Evolutionary conservation across 345 rosid species (phyloP).

Genomic region (Acer negundo): DNA sequence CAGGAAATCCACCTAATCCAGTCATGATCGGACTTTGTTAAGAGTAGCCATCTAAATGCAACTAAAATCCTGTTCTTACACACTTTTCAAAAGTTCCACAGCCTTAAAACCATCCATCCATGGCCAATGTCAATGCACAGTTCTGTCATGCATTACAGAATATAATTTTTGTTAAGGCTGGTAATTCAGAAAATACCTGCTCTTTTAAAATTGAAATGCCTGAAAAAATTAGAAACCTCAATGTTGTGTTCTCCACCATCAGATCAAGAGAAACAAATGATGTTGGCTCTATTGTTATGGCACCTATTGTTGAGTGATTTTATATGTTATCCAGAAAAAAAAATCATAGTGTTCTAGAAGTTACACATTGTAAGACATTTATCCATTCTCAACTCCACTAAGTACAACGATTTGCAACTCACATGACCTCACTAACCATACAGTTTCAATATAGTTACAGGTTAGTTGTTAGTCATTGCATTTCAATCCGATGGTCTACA

Average conservation of each 20-base stretch:
- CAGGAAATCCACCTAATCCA: slow-evolving; percentile 1
- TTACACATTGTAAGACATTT: background rate
- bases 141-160: background rate
- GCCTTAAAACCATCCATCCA: background rate
- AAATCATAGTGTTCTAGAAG: background rate
- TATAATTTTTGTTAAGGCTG: background rate
- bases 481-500: too few relatives aligned
- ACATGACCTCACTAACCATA: background rate
- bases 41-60: background rate
- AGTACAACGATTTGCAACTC: background rate
- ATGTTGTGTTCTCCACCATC: background rate
- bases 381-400: background rate
- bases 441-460: too few relatives aligned
- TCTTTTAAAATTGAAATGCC: background rate
- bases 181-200: background rate
- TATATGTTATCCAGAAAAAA: background rate
- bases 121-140: background rate
- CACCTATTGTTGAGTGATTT: background rate
- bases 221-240: background rate
- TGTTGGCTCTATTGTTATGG: background rate
- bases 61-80: background rate
- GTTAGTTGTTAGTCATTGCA: too few relatives aligned
- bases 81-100: background rate
- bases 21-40: background rate
- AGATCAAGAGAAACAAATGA: background rate